Percentiles rank a stretch among this genome's conserved stretches.
These are phyloP conservation scores for Neotropicomus parvogracilis DNA, from an alignment of 1,284 basidiomycete species.

Conservation along the genomic window DNA sequence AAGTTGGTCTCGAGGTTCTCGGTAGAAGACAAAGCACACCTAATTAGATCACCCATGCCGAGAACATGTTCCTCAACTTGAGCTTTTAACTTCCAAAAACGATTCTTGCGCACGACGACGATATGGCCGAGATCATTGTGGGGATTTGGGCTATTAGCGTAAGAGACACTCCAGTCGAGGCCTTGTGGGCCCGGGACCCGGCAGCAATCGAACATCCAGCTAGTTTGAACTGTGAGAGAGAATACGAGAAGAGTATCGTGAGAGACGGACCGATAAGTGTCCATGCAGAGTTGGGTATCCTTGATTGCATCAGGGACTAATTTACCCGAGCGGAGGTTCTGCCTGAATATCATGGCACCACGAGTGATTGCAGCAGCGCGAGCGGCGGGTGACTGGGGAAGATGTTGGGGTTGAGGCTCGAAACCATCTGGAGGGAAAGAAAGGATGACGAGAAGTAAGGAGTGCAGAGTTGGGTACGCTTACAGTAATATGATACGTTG, in stretches of 20 bases:
- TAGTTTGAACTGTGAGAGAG: slow-evolving; percentile 24
- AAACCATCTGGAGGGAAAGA: slow-evolving; percentile 61
- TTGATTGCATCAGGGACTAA: slow-evolving; percentile 71
- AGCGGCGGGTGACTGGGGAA: slow-evolving; percentile 55
- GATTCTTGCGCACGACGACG: slow-evolving; percentile 73
- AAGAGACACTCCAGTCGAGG: slow-evolving; percentile 74
- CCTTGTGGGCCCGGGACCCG: slow-evolving; percentile 72
- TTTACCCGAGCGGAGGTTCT: slow-evolving; percentile 61
- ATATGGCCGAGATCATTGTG: slow-evolving; percentile 70
- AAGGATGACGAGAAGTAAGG: not conserved
- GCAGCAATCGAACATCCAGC: slow-evolving; percentile 92
- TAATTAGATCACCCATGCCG: slow-evolving; percentile 66
- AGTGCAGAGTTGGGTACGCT: slow-evolving; percentile 19
- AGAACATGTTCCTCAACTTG: slow-evolving; percentile 56
- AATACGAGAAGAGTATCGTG: not conserved
- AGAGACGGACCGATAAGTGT: slow-evolving; percentile 67
- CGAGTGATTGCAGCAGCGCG: slow-evolving; percentile 74
- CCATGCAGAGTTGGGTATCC: slow-evolving; percentile 81
- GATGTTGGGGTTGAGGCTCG: slow-evolving; percentile 57
- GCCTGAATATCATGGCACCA: slow-evolving; percentile 69
- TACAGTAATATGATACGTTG: slow-evolving; percentile 83
- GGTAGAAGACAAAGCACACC: slow-evolving; percentile 36
- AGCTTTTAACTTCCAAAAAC: slow-evolving; percentile 72
- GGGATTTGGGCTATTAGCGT: slow-evolving; percentile 56
- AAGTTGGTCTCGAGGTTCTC: too few species aligned